Evolutionary conservation across 1,284 basidiomycete species (phyloP), one percentile per base, ranked within the genome.

Genomic region (Sanghuangporus baumii): DNA sequence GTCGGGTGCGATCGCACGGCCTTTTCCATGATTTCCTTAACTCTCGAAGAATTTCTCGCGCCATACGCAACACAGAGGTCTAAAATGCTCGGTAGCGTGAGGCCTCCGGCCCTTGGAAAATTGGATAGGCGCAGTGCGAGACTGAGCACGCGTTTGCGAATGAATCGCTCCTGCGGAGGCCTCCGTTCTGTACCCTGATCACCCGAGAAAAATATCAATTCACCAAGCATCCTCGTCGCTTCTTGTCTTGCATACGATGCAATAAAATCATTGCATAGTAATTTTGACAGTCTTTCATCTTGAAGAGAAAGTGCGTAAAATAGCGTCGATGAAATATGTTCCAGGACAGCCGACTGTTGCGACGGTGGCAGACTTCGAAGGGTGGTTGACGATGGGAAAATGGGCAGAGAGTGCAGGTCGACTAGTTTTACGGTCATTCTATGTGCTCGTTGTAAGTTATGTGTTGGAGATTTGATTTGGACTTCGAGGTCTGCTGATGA

Each of bases 41-140:
- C 71, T 46, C 77, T 80, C 12, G 77, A 73, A 8, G 75, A 68
- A 59, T 83, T 77, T 0, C 75, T 73, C 8, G 73, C 71, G 0
- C 79, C 76, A 69, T 87, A 89, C 1, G 79, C 77, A 57, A 89
- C 78, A 16, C 81, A 75, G 11, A 91, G 76, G 73, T 90, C 87
- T 9, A 90, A 73, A 2, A 91, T 73, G 0, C 77, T 80, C 64
- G 79, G 78, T 4, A 81, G 70, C 61, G 84, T 81, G 7, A 88
- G 71, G 8, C 75, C 76, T 3, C 74, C 69, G 9, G 71, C 51
- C 9, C 55, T 31, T 16, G 41, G 55, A 12, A 75, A 72, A 6
- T 69, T 68, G 2, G 78, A 79, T 11, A 85, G 68, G 52, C 78
- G 81, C 67, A 85, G 81, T 0, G 85, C 81, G 4, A 90, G 78